phyloP scores from a whole-genome alignment of 306 rosid genomes.

The Delonix regia region DNA sequence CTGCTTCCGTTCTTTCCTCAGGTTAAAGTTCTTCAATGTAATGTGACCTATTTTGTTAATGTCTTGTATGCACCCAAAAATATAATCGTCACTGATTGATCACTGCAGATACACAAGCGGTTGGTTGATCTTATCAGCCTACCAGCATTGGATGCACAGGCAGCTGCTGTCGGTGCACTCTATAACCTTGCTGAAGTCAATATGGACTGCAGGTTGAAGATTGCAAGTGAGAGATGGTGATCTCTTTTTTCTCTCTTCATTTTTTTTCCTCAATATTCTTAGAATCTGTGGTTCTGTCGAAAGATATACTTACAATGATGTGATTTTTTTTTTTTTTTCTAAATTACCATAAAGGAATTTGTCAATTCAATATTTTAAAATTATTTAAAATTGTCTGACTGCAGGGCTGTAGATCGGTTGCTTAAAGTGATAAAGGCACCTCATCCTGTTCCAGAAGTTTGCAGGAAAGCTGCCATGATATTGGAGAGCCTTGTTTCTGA shows the following conservation, averaged over 20 bases:
- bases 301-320: neutral
- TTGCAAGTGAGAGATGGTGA: conserved; percentile 97
- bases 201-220: conserved; percentile 95
- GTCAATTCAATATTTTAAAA: neutral
- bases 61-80: neutral
- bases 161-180: conserved; percentile 95
- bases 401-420: conserved; percentile 91
- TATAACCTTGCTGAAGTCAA: conserved; percentile 98
- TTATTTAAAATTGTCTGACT: conserved; percentile 7
- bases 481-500: conserved; percentile 93
- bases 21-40: conserved; percentile 50
- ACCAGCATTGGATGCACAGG: conserved; percentile 90
- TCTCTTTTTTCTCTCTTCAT: neutral
- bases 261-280: neutral
- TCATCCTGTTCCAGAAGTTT: conserved; percentile 91
- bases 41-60: conserved; percentile 10
- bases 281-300: conserved; percentile 1
- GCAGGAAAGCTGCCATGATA: conserved; percentile 95
- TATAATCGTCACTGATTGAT: conserved; percentile 28
- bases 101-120: conserved; percentile 84
- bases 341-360: neutral
- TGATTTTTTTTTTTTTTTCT: neutral
- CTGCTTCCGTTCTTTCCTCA: conserved; percentile 85
- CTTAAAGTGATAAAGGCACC: conserved; percentile 83
- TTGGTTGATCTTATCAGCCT: conserved; percentile 87